Conservation (phyloP, 2,329 filamentous ascomycete genomes). For the Catunica adiposa region DNA sequence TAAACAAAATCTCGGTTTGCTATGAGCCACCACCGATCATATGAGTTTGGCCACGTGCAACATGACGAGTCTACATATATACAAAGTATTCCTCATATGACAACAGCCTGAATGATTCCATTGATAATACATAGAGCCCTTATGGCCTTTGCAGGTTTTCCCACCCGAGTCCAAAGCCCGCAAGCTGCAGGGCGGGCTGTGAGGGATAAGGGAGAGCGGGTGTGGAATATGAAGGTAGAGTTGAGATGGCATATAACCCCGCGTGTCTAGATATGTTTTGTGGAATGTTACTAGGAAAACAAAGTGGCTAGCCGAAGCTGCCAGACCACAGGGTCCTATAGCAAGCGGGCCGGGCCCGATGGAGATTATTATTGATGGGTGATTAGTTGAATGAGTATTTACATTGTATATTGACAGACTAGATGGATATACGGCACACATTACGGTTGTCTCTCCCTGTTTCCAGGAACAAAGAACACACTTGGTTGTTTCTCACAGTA, state of each 20-base stretch:
- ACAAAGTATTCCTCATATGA: too few relatives aligned
- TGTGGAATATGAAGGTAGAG: not conserved
- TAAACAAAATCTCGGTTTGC: not conserved
- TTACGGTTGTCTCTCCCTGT: not conserved
- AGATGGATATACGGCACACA: too few relatives aligned
- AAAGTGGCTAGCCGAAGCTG: not conserved
- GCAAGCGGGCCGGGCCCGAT: too few relatives aligned
- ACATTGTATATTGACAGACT: too few relatives aligned
- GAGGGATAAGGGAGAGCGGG: not conserved
- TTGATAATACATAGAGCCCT: too few relatives aligned
- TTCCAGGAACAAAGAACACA: not conserved
- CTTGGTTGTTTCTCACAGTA: not conserved
- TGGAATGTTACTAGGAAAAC: not conserved
- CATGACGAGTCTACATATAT: too few relatives aligned
- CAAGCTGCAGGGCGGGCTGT: not conserved
- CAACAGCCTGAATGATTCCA: too few relatives aligned
- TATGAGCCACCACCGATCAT: not conserved
- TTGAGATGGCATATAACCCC: not conserved
- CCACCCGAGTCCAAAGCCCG: not conserved
- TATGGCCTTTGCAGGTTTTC: not conserved
- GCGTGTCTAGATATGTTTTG: not conserved
- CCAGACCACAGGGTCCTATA: too few relatives aligned
- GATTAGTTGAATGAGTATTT: too few relatives aligned
- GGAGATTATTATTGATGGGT: too few relatives aligned
- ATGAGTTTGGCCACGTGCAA: not conserved